These are phyloP conservation scores for Pseudocercospora pini-densiflorae DNA, from an alignment of 2,329 filamentous ascomycete genomes.

Conservation along the genomic window DNA sequence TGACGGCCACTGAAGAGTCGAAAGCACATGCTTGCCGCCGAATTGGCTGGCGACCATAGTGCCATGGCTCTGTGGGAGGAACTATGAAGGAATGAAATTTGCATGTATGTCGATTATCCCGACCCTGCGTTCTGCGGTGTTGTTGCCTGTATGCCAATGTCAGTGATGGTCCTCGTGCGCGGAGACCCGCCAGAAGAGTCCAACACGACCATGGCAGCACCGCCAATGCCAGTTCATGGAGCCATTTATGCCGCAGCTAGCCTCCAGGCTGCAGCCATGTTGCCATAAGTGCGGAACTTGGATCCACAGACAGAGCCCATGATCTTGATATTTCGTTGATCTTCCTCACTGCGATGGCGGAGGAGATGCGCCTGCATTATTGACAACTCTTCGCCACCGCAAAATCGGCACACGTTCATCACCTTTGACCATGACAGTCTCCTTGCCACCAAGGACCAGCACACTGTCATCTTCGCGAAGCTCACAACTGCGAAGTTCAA, in stretches of 20 bases:
- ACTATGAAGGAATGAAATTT: background rate
- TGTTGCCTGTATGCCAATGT: background rate
- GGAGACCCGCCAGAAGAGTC: too few relatives aligned
- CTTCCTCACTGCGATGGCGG: background rate
- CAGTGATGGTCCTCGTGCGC: background rate
- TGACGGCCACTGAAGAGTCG: conserved; percentile 24
- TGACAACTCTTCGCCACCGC: conserved; percentile 15
- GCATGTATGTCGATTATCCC: background rate
- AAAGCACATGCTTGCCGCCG: too few relatives aligned
- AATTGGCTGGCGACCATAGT: too few relatives aligned
- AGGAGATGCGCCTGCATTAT: conserved; percentile 11
- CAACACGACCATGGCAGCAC: too few relatives aligned
- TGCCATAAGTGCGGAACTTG: too few relatives aligned
- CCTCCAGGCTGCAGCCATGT: too few relatives aligned
- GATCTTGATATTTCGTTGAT: background rate
- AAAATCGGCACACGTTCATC: conserved; percentile 13
- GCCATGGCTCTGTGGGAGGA: background rate
- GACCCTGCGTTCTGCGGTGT: background rate
- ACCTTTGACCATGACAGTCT: conserved; percentile 42
- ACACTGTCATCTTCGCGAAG: conserved; percentile 43
- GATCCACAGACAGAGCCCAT: background rate
- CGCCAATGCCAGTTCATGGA: too few relatives aligned
- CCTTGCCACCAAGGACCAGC: conserved; percentile 41
- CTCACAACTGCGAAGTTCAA: conserved; percentile 39
- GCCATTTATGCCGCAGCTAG: too few relatives aligned